Base-by-base conservation (phyloP, 352 stramenopile species). In the Pythium sukuiense region DNA sequence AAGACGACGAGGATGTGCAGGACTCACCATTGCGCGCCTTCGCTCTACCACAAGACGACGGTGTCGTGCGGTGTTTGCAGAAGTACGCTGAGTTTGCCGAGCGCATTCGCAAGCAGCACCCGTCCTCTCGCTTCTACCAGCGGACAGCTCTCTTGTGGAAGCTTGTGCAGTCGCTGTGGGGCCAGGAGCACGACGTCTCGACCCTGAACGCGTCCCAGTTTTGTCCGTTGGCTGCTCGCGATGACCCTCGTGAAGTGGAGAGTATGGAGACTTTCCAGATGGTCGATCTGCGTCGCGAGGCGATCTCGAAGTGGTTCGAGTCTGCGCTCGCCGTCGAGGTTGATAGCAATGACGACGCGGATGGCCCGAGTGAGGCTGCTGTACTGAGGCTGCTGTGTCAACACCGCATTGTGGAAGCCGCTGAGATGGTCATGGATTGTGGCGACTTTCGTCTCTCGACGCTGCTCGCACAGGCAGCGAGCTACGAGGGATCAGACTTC, bases 291-390 rank as follows among this genome's bases (percentile, higher is more conserved):
- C 81, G 85, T 2, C 83, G 86, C 18, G 81, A 92, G 59, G 81
- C 82, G 0, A 87, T 92, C 18, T 90, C 84, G 4, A 85, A 77
- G 49, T 94, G 86, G 86, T 88, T 94, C 59, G 84, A 92, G 66
- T 58, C 66, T 27, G 80, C 83, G 1, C 52, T 90, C 6, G 18
- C n/a, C 0, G 64, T 41, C 7, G 53, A 61, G 18, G 16, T 55
- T 54, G 50, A 56, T 30, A 18, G 18, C 33, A n/a, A 18, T 3
- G 20, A 26, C 16, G 30, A 68, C 14, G 20, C 56, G 5, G 55
- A 50, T 9, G 52, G 69, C 29, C 16, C 65, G 11, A 71, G 65
- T 32, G 55, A 71, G 37, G 59, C 37, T 5, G 54, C 35, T 7
- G 60, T 72, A 2, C 52, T 80, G 27, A 54, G 69, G 39, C 62